These are phyloP conservation scores for Monosporascus cannonballus DNA, from an alignment of 2,329 filamentous ascomycete genomes.

Conservation along the genomic window DNA sequence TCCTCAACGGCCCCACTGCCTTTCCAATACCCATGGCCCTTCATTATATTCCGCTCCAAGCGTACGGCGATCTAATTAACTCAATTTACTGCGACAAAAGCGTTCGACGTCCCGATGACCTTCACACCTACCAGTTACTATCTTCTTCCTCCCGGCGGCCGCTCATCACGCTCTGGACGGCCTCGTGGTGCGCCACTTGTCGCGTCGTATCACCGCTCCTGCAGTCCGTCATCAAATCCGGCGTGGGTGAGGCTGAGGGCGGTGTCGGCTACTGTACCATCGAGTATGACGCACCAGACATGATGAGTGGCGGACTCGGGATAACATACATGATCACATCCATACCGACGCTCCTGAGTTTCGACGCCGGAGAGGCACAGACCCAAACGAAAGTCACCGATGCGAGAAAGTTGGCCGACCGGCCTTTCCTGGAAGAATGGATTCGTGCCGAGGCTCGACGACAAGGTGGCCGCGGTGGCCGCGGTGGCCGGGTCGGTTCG, in stretches of 20 bases:
- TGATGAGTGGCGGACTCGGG: conserved; percentile 43
- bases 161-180: conserved; percentile 56
- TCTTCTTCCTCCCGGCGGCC: conserved; percentile 47
- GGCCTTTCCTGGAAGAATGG: conserved; percentile 47
- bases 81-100: conserved; percentile 26
- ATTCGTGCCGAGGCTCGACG: conserved; percentile 43
- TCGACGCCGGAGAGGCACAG: conserved; percentile 49
- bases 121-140: conserved; percentile 50
- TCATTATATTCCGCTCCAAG: background rate
- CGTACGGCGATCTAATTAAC: background rate
- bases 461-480: conserved; percentile 37
- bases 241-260: conserved; percentile 49
- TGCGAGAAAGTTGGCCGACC: conserved; percentile 41
- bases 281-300: conserved; percentile 52
- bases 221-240: conserved; percentile 39
- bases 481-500: conserved; percentile 25
- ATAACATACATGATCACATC: conserved; percentile 52
- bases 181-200: conserved; percentile 52
- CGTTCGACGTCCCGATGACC: conserved; percentile 47
- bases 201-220: conserved; percentile 43
- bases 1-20: background rate
- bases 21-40: conserved; percentile 3
- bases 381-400: conserved; percentile 43
- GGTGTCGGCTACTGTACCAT: conserved; percentile 49
- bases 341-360: conserved; percentile 52